Base-by-base conservation (phyloP, 78 protist genomes). In the Salpingoeca rosetta region DNA sequence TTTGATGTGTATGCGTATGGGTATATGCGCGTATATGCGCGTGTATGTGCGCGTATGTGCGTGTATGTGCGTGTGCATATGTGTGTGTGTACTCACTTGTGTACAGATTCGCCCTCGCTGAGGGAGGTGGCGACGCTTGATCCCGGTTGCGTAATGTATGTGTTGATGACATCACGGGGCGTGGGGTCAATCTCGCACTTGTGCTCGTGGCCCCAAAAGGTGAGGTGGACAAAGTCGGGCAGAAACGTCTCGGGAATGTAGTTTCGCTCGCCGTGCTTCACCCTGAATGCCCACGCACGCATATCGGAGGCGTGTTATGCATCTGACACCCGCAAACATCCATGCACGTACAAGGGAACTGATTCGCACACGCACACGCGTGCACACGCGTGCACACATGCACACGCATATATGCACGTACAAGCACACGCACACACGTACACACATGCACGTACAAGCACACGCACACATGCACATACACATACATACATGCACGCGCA, bases 141-240 rank as follows among this genome's bases (percentile, higher is more conserved):
- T 37, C 99, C 99, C 0, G 98, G 99, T 82, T 97, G 99, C 2
- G 86, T 40, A 39, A 97, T 87, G n/a, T n/a, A n/a, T n/a, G n/a
- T n/a, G n/a, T n/a, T 40, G 83, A 91, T 72, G 88, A n/a, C n/a
- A n/a, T n/a, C n/a, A n/a, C n/a, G n/a, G n/a, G n/a, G n/a, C 82
- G 0, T 65, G 84, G 26, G 26, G 22, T 22, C 44, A 38, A 85
- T 43, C 44, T 12, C 31, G 85, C 97, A 90, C 84, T 95, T 96
- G 76, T 96, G 99, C 92, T 97, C 99, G 80, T 95, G 98, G 0
- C 98, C 99, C 99, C 99, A 98, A 2, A 97, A 0, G 35, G 96
- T 97, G 37, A 97, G 84, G 90, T 98, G 95, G 1, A 98, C 28
- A 80, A 90, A 94, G 27, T 39, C 72, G 10, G 89, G 92, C 26